Evolutionary conservation across 2,329 filamentous ascomycete genomes (phyloP), one percentile per base, ranked within the genome.

Genomic region (Remersonia thermophila): DNA sequence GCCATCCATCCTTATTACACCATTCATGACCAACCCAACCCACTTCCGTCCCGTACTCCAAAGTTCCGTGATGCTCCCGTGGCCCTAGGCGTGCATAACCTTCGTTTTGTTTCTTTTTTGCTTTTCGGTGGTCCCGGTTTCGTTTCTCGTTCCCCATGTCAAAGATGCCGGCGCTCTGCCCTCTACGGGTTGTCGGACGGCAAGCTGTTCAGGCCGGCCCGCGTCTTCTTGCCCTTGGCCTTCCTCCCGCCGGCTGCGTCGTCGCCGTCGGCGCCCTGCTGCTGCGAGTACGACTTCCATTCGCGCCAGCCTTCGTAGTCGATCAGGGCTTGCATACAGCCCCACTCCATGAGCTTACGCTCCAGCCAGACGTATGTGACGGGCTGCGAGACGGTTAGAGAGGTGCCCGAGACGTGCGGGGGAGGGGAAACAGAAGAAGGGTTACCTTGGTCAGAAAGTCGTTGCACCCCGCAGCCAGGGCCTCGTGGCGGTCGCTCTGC

Each of bases 321-420:
- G 52, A 98, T 96, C 16, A 98, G 71, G 8, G 91, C 91, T 64
- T 96, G 91, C 91, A 98, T 98, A 65, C 91, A 96, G 38, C 91
- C 91, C 91, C 91, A 98, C 67, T 98, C 91, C 62, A 93, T 95
- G 49, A 96, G 87, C 59, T 98, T 98, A 39, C 89, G 77, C 57
- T 95, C 85, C 17, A 98, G 73, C 87, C 89, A 98, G 41, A 93
- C 82, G 54, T 95, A 95, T 56, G 93, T 93, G 48, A 98, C 89
- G 14, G 91, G 91, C 84, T 94, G 53, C 30, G 14, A 3, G 11
- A 32, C 9, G 23, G 3, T 28, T 11, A 8, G 32, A 54, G 37
- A 25, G 32, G 15, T 17, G 17, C 4, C n/a, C n/a, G 18, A 17
- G 13, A 3, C n/a, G n/a, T n/a, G n/a, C 10, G 11, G 7, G 16